Conservation (phyloP, 371 early-diverging fungal genomes). For the Mortierella sp. region DNA sequence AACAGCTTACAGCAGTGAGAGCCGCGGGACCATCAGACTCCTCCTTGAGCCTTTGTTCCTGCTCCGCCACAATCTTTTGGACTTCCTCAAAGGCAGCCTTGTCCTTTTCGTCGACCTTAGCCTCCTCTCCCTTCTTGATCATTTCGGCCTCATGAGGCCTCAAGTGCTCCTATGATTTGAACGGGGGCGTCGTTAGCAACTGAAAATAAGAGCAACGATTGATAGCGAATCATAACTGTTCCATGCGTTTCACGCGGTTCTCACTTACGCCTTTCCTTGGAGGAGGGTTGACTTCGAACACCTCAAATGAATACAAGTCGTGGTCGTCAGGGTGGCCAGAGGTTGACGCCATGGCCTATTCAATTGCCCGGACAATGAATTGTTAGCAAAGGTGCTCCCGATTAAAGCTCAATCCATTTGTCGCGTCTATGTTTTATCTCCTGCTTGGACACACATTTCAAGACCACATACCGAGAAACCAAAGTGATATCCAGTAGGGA, state of each 20-base stretch:
- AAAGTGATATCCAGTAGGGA: conserved; percentile 87
- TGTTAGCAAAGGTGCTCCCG: background rate
- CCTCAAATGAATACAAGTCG: conserved; percentile 81
- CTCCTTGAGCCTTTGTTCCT: conserved; percentile 42
- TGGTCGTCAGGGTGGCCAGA: conserved; percentile 77
- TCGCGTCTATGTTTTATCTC: background rate
- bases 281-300: conserved; percentile 81
- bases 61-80: conserved; percentile 45
- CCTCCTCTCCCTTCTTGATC: conserved; percentile 69
- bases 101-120: conserved; percentile 57
- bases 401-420: background rate
- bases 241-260: background rate
- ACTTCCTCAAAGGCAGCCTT: conserved; percentile 44
- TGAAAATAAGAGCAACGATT: too few species aligned
- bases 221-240: too few species aligned
- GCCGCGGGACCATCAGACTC: conserved; percentile 23
- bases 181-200: background rate
- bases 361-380: background rate
- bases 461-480: conserved; percentile 73
- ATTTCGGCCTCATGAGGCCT: conserved; percentile 76
- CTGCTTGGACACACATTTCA: background rate
- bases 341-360: conserved; percentile 31
- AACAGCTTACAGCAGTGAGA: conserved; percentile 39
- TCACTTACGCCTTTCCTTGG: conserved; percentile 39
- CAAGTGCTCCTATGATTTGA: conserved; percentile 55